These are phyloP conservation scores for Phyllosticta citrichinensis DNA, from an alignment of 2,329 filamentous ascomycete species.

Conservation along the genomic window DNA sequence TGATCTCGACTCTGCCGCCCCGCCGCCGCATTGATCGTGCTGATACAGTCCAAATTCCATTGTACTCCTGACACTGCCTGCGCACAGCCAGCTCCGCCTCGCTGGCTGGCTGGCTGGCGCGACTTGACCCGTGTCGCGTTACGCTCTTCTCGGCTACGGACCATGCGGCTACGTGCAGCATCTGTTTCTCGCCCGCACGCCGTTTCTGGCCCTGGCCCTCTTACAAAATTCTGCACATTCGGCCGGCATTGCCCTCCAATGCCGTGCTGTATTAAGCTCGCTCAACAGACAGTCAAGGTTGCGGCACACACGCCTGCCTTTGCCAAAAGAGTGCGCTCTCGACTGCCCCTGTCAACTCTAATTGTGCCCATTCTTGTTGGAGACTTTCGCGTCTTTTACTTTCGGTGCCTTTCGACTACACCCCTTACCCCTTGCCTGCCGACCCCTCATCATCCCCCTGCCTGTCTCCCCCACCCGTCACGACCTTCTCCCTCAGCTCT, in stretches of 20 bases:
- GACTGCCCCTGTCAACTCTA: neutral
- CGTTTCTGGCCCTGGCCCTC: too few relatives aligned
- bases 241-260: neutral
- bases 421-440: neutral
- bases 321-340: neutral
- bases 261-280: neutral
- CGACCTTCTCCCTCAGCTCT: slow-evolving; percentile 45
- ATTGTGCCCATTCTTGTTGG: neutral
- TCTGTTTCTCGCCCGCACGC: neutral
- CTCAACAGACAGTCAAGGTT: neutral
- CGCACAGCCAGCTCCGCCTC: too few relatives aligned
- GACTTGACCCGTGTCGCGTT: neutral
- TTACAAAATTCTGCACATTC: neutral
- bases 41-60: neutral
- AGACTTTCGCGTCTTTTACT: too few relatives aligned
- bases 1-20: neutral
- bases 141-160: too few relatives aligned
- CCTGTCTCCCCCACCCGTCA: slow-evolving; percentile 6
- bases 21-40: neutral
- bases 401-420: neutral
- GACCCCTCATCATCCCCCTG: neutral
- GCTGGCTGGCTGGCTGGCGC: neutral
- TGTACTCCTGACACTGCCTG: neutral
- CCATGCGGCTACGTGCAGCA: neutral
- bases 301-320: neutral